A percentile compares a stretch with the other conserved stretches of the same genome.
Evolutionary conservation across 768 basidiomycete genomes (phyloP).

Genomic region (Rhodotorula toruloides): DNA sequence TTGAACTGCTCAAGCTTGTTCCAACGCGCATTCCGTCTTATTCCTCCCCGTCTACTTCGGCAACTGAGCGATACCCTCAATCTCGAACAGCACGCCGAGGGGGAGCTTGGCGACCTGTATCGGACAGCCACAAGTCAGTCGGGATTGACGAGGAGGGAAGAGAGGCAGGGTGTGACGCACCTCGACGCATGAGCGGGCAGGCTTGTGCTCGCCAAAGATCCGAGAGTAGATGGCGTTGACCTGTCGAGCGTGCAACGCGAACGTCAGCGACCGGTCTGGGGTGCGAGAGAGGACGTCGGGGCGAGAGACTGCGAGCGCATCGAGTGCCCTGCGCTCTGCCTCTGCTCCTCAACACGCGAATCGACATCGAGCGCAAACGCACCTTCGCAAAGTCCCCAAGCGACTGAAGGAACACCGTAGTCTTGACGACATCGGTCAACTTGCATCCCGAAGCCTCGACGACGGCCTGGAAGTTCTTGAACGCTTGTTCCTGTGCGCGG

Average conservation of each 20-base stretch:
- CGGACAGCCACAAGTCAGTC: too few relatives aligned
- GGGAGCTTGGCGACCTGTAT: slow-evolving; percentile 61
- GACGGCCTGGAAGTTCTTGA: slow-evolving; percentile 78
- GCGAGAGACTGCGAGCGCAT: background rate
- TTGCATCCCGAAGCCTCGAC: slow-evolving; percentile 76
- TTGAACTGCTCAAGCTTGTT: background rate
- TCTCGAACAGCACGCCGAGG: slow-evolving; percentile 83
- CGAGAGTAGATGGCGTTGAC: slow-evolving; percentile 76
- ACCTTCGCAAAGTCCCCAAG: slow-evolving; percentile 71
- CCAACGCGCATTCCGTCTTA: background rate
- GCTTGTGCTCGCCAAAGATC: slow-evolving; percentile 85
- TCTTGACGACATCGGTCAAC: slow-evolving; percentile 78
- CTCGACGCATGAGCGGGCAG: slow-evolving; percentile 87
- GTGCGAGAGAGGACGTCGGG: background rate
- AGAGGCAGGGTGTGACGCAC: slow-evolving; percentile 47
- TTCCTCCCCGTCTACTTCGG: slow-evolving; percentile 3
- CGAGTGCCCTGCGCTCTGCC: background rate
- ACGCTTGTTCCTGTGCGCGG: slow-evolving; percentile 59
- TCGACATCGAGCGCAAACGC: background rate
- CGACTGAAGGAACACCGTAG: slow-evolving; percentile 55
- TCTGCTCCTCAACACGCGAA: accelerated
- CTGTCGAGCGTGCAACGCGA: slow-evolving; percentile 38
- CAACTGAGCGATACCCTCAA: slow-evolving; percentile 60
- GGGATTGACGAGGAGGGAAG: background rate
- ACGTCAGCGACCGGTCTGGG: background rate